Evolutionary conservation across 371 early-diverging fungal species (phyloP).

Genomic region (Choanephora cucurbitarum): DNA sequence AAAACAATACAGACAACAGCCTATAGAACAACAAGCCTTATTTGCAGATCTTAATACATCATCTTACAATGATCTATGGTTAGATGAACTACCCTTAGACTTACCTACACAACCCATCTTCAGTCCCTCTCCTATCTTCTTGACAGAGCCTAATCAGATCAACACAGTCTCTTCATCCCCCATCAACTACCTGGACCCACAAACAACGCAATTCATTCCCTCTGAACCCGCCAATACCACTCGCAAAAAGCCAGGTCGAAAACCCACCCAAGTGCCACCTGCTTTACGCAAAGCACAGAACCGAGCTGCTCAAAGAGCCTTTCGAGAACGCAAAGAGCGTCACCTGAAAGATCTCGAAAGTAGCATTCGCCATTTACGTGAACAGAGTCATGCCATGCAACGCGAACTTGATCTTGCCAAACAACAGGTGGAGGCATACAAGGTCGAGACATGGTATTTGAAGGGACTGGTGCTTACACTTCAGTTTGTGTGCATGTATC

Average conservation of each 20-base stretch:
- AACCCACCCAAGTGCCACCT: constrained; percentile 65
- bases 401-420: constrained; percentile 48
- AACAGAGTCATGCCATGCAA: constrained; percentile 38
- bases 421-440: constrained; percentile 46
- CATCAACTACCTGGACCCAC: constrained; percentile 1
- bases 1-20: neutral
- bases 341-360: constrained; percentile 63
- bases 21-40: neutral
- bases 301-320: constrained; percentile 76
- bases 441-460: constrained; percentile 55
- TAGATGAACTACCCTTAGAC: neutral
- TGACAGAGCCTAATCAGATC: neutral
- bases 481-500: constrained; percentile 35
- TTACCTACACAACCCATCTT: neutral
- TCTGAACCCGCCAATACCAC: neutral
- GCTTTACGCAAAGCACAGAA: constrained; percentile 76
- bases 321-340: constrained; percentile 73
- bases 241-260: constrained; percentile 64
- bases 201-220: neutral
- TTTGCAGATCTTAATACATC: too few species aligned
- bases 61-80: neutral
- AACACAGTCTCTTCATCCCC: neutral
- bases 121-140: neutral
- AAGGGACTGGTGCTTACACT: constrained; percentile 47
- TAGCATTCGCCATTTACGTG: constrained; percentile 57